Percentiles rank a stretch among this genome's conserved stretches.
These are phyloP conservation scores for Ophiostoma pallidulum DNA, from an alignment of 2,329 filamentous ascomycete species.

Conservation along the genomic window DNA sequence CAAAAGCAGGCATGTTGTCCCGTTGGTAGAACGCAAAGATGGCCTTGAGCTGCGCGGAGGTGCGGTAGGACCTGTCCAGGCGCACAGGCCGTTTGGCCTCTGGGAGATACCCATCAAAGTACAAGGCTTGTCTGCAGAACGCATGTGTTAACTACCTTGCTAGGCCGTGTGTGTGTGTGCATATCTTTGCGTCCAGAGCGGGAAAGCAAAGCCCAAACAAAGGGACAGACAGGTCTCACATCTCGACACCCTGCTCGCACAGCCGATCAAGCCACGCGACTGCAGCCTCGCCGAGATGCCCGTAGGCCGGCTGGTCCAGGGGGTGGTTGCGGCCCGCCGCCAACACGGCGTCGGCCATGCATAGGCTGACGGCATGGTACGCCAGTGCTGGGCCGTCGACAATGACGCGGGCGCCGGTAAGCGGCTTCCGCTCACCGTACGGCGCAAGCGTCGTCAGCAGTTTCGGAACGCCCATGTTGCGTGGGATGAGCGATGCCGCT, in stretches of 20 bases:
- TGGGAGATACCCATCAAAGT: slow-evolving; percentile 80
- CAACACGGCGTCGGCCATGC: slow-evolving; percentile 5
- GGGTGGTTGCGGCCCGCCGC: slow-evolving; percentile 12
- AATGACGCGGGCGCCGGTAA: slow-evolving; percentile 16
- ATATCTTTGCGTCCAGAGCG: background rate
- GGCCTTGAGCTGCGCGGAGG: slow-evolving; percentile 45
- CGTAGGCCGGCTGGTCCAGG: slow-evolving; percentile 18
- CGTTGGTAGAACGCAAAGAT: slow-evolving; percentile 30
- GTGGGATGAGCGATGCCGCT: background rate
- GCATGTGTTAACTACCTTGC: too few species aligned
- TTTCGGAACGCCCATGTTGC: slow-evolving; percentile 20
- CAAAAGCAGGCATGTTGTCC: slow-evolving; percentile 9
- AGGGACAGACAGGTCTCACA: too few species aligned
- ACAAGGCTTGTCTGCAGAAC: slow-evolving; percentile 58
- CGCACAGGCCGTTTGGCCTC: slow-evolving; percentile 53
- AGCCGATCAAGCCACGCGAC: slow-evolving; percentile 18
- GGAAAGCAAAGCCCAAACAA: too few species aligned
- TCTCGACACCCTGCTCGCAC: slow-evolving; percentile 10
- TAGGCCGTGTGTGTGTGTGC: background rate
- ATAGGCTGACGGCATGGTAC: slow-evolving; percentile 19
- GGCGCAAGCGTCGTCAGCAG: slow-evolving; percentile 18
- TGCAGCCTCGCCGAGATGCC: slow-evolving; percentile 15
- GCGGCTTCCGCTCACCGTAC: slow-evolving; percentile 15
- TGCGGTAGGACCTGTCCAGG: slow-evolving; percentile 48
- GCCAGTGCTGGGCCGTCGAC: slow-evolving; percentile 22